Conservation (phyloP, 306 rosid species). For the Albizia julibrissin region DNA sequence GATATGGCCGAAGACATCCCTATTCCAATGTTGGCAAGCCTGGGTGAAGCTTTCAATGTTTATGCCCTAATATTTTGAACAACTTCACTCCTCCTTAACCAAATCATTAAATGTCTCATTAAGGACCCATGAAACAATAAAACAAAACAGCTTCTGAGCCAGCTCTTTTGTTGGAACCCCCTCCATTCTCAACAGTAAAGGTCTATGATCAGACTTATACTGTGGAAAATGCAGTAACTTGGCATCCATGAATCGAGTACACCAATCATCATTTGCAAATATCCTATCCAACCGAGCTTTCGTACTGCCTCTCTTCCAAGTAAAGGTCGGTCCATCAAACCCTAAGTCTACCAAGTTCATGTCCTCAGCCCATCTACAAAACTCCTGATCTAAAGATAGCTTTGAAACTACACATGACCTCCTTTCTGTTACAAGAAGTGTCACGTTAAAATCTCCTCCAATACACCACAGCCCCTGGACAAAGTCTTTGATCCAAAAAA, state of each 20-base stretch:
- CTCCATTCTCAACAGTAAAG: background rate
- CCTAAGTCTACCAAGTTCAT: background rate
- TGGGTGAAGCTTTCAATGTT: no score
- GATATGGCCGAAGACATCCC: no score
- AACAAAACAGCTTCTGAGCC: no score
- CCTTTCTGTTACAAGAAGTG: background rate
- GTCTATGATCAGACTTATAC: background rate
- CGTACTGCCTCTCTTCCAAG: background rate
- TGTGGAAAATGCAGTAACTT: background rate
- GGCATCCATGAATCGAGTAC: no score
- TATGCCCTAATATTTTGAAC: no score
- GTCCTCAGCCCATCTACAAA: background rate
- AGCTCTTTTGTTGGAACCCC: fast-evolving
- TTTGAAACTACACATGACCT: background rate
- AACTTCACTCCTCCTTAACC: no score
- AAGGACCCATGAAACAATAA: background rate
- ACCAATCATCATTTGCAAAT: background rate
- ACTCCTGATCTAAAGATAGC: no score
- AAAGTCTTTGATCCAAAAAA: no score
- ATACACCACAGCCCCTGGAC: no score
- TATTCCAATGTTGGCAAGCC: fast-evolving
- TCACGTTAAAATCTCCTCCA: background rate
- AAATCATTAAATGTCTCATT: no score
- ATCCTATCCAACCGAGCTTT: background rate
- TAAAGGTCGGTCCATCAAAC: background rate